A percentile compares a stretch with the other conserved stretches of the same genome.
These are phyloP conservation scores for Aurantiochytrium sp. DNA, from an alignment of 108 stramenopile species.

Conservation along the genomic window DNA sequence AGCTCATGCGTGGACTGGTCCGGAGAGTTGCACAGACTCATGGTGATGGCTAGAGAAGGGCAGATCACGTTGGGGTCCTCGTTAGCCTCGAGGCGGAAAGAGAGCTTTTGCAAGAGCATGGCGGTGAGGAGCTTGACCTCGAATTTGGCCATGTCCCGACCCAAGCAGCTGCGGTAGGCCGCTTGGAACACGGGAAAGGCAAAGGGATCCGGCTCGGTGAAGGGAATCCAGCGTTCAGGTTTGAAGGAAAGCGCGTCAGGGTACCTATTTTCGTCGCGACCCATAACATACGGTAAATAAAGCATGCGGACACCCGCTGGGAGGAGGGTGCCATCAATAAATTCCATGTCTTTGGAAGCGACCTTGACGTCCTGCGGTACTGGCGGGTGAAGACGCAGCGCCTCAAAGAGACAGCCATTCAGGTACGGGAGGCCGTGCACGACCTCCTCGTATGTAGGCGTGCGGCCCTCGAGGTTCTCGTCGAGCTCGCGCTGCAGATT, in stretches of 20 bases:
- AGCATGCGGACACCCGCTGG: conserved; percentile 27
- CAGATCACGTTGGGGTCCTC: not conserved
- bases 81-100: not conserved
- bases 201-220: conserved; percentile 31
- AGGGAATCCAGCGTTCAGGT: not conserved
- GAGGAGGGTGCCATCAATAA: conserved; percentile 48
- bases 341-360: conserved; percentile 25
- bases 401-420: conserved; percentile 28
- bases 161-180: conserved; percentile 40
- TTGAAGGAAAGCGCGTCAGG: not conserved
- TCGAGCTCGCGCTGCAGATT: conserved; percentile 38
- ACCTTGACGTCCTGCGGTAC: conserved; percentile 39
- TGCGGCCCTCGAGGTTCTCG: not conserved
- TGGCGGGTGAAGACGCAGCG: conserved; percentile 47
- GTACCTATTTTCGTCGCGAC: conserved; percentile 6
- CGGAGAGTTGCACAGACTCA: not conserved
- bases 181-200: conserved; percentile 40
- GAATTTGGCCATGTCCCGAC: conserved; percentile 33
- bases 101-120: conserved; percentile 7
- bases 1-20: conserved; percentile 1
- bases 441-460: not conserved
- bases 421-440: not conserved
- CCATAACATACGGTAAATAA: conserved; percentile 37
- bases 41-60: not conserved
- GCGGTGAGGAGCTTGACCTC: conserved; percentile 32